Conservation (phyloP, 306 rosid genomes). For the Arachis stenosperma region DNA sequence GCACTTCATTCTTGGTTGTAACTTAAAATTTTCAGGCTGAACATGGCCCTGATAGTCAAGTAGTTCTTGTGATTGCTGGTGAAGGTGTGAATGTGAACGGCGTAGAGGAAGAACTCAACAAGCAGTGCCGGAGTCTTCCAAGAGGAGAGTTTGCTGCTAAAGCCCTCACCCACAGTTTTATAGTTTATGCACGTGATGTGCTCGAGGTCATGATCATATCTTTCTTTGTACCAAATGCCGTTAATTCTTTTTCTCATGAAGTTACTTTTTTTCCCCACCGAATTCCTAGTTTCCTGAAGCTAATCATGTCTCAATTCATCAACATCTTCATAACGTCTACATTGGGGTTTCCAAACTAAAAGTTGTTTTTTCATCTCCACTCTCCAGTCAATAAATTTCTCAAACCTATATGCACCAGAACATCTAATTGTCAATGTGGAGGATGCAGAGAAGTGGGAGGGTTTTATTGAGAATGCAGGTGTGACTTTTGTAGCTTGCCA, state of each 20-base stretch:
- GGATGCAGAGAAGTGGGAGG: conserved; percentile 92
- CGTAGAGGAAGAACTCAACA: conserved; percentile 71
- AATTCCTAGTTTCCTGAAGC: not conserved
- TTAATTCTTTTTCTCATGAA: no score
- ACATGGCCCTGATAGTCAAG: conserved; percentile 98
- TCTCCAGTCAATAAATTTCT: conserved; percentile 73
- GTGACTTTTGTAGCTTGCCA: not conserved
- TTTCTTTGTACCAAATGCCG: no score
- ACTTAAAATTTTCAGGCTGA: conserved; percentile 69
- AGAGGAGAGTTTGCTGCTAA: conserved; percentile 83
- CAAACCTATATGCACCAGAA: conserved; percentile 89
- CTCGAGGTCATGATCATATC: conserved; percentile 55
- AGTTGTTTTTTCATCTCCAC: conserved; percentile 30
- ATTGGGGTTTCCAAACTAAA: conserved; percentile 8
- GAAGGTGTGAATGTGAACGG: conserved; percentile 70
- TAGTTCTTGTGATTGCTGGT: conserved; percentile 85
- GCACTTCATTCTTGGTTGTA: not conserved
- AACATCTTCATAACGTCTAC: not conserved
- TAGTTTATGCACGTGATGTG: conserved; percentile 74
- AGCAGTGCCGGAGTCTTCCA: conserved; percentile 83
- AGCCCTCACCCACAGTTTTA: conserved; percentile 85
- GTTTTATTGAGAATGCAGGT: conserved; percentile 86
- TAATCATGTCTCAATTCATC: conserved; percentile 6
- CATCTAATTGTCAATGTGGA: conserved; percentile 80
- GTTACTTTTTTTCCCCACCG: no score